Base-by-base conservation (phyloP, 176 grass and related monocot species). In the Tillandsia fasciculata region DNA sequence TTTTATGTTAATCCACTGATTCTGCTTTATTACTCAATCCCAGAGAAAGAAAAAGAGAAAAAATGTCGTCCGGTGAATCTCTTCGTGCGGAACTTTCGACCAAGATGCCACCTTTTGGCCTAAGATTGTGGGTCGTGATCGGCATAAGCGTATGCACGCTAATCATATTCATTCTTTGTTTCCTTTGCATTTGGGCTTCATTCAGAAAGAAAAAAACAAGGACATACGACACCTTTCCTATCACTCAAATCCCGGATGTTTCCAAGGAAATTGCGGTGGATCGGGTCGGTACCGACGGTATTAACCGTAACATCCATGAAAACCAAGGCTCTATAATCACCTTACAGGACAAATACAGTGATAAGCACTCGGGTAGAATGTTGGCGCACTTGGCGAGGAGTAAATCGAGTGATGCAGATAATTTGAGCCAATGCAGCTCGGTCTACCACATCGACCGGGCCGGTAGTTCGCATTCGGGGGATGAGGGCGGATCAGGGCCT, bases 261-360 rank as follows among this genome's bases (percentile, higher is more conserved):
- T 91, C 83, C 10, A 91, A 87, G 71, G 88, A 91, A 80, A 91
- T 91, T 63, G 82, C 84, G 12, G 80, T 91, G 0, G 88, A 91
- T 64, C 78, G 77, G 48, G 77, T 78, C 48, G 69, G 80, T 53
- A 74, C 78, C 14, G 80, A 76, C 33, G 71, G 73, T 54, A 48
- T 76, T 22, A 79, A 76, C 15, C 75, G 79, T 9, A 85, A 59
- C 68, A 49, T 66, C 50, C 77, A 64, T 52, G 71, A 66, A 24
- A 58, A 70, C 14, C 64, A 88, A 81, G 72, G 49, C 11, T 66
- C 27, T n/a, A 27, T 77, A 15, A 70, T 79, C 68, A 58, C 70
- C 22, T 65, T 64, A 48, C 70, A 80, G 57, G 82, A 90, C 70
- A 77, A 79, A 63, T 75, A 63, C 9, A 69, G 22, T 8, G 78